Evolutionary conservation across 2,329 filamentous ascomycete genomes (phyloP).

Genomic region (Aspergillus oerlinghausenensis): DNA sequence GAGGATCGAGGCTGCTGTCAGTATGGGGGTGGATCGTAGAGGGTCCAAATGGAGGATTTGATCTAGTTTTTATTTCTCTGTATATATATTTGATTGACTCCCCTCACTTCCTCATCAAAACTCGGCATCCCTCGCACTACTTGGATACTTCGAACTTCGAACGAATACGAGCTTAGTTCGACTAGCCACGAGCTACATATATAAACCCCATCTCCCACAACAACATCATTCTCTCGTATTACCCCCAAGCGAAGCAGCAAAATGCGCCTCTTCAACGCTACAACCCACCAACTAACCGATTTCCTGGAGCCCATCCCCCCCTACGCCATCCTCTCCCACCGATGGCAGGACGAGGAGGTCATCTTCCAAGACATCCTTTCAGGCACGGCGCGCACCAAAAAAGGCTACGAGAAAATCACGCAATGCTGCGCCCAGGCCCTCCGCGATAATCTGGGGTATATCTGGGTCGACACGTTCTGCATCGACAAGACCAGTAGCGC

Average conservation of each 20-base stretch:
- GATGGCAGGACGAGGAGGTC: slow-evolving; percentile 21
- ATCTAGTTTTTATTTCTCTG: background rate
- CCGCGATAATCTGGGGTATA: slow-evolving; percentile 2
- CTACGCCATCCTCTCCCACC: slow-evolving; percentile 25
- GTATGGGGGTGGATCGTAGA: background rate
- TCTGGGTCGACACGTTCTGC: slow-evolving; percentile 22
- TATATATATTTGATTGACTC: too few relatives aligned
- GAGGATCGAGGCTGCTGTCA: slow-evolving; percentile 17
- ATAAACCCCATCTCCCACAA: background rate
- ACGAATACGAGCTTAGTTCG: background rate
- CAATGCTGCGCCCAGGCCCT: slow-evolving; percentile 3
- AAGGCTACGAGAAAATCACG: slow-evolving; percentile 7
- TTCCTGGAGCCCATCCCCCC: background rate
- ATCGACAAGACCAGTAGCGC: slow-evolving; percentile 20
- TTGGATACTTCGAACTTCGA: too few relatives aligned
- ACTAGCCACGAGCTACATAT: background rate
- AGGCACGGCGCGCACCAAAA: background rate
- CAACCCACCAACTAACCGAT: background rate
- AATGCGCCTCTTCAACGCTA: background rate
- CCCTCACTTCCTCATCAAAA: too few relatives aligned
- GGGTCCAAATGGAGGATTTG: background rate
- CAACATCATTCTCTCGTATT: background rate
- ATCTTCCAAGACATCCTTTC: slow-evolving; percentile 14
- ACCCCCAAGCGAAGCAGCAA: too few relatives aligned
- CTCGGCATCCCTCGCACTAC: too few relatives aligned